Percentiles rank a stretch among this genome's conserved stretches.
These are phyloP conservation scores for Magnaporthales sp. DNA, from an alignment of 2,329 filamentous ascomycete species.

Conservation along the genomic window DNA sequence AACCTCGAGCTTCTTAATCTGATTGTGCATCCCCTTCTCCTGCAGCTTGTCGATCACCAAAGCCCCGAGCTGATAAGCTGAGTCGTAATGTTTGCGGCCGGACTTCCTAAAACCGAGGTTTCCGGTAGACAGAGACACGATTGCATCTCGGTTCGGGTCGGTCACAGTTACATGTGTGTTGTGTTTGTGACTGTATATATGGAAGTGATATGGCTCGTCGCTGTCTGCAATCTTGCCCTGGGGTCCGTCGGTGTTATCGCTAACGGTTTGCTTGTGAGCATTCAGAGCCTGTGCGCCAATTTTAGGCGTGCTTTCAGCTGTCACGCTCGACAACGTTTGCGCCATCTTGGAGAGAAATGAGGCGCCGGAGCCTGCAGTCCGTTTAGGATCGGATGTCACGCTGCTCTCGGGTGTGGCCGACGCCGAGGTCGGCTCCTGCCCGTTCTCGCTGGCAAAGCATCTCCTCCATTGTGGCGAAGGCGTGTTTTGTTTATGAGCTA, in stretches of 20 bases:
- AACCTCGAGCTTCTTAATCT: slow-evolving; percentile 72
- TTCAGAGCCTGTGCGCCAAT: neutral
- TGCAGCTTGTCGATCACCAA: slow-evolving; percentile 79
- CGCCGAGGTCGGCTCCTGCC: neutral
- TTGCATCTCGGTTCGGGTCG: slow-evolving; percentile 67
- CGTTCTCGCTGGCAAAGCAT: neutral
- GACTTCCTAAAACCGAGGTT: slow-evolving; percentile 89
- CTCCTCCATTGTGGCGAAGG: neutral
- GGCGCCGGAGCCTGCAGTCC: neutral
- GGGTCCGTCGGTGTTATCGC: neutral
- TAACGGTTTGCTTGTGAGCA: neutral
- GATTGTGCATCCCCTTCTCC: slow-evolving; percentile 67
- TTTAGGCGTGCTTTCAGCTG: neutral
- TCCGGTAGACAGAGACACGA: slow-evolving; percentile 74
- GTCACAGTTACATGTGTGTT: slow-evolving; percentile 93
- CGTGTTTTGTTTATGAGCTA: neutral
- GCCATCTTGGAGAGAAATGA: neutral
- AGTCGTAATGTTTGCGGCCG: slow-evolving; percentile 75
- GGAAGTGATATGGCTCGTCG: slow-evolving; percentile 69
- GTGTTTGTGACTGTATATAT: slow-evolving; percentile 82
- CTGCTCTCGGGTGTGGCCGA: neutral
- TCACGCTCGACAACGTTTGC: neutral
- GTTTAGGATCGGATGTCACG: neutral
- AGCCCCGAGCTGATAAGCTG: slow-evolving; percentile 80
- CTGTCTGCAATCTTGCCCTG: slow-evolving; percentile 11